A percentile compares a stretch with the other conserved stretches of the same genome.
Conservation (phyloP, 345 rosid species). For the Brassica incana region DNA sequence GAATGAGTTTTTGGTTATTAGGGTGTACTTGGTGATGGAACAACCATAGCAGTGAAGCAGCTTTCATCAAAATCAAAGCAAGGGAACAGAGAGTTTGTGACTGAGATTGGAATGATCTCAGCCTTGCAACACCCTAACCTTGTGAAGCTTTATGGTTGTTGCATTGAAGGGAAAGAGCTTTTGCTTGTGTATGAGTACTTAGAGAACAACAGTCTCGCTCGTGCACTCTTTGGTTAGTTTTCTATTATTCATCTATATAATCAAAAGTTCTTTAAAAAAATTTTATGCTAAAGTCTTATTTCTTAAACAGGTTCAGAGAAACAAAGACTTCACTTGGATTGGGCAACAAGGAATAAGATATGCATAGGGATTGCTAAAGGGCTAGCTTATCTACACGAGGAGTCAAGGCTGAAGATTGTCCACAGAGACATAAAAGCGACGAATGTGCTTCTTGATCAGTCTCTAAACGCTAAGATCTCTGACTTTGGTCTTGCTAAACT, state of each 20-base stretch:
- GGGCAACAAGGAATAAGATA: constrained; percentile 62
- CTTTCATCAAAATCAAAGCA: constrained; percentile 70
- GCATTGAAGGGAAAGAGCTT: constrained; percentile 61
- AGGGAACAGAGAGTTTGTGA: constrained; percentile 68
- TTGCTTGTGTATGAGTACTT: constrained; percentile 68
- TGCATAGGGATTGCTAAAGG: constrained; percentile 74
- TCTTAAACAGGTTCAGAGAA: constrained; percentile 44
- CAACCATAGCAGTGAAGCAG: constrained; percentile 57
- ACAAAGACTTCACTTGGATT: constrained; percentile 50
- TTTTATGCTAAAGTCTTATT: neutral
- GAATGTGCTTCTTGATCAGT: constrained; percentile 61
- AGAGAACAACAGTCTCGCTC: constrained; percentile 70
- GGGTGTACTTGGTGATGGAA: constrained; percentile 62
- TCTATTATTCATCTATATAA: neutral
- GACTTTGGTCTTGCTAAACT: constrained; percentile 77
- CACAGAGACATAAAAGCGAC: constrained; percentile 78
- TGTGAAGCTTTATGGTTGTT: constrained; percentile 68
- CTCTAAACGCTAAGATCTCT: constrained; percentile 58
- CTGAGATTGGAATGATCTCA: constrained; percentile 60
- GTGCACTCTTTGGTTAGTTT: constrained; percentile 58
- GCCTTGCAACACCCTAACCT: constrained; percentile 65
- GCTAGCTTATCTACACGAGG: constrained; percentile 67
- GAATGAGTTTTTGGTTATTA: constrained; percentile 34
- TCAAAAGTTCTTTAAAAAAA: neutral
- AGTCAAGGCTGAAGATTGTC: constrained; percentile 64